Conservation (phyloP, 306 rosid species). For the Trifolium dubium region DNA sequence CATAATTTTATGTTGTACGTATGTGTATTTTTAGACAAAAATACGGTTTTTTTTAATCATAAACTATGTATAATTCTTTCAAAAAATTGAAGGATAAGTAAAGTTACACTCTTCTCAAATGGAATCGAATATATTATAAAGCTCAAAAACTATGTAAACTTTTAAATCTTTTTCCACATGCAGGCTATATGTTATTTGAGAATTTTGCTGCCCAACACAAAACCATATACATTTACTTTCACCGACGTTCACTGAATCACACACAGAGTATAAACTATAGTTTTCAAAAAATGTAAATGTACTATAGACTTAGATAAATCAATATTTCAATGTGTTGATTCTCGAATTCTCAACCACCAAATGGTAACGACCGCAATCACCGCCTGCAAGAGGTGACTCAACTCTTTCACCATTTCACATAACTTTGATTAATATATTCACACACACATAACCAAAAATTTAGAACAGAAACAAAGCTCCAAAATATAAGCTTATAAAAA, state of each 20-base stretch:
- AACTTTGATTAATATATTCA: background rate
- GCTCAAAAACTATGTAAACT: background rate
- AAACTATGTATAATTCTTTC: no score
- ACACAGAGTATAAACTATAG: background rate
- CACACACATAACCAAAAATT: background rate
- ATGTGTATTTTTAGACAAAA: no score
- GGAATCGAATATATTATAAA: background rate
- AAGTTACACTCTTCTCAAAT: no score
- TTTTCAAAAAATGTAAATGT: no score
- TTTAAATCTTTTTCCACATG: constrained; percentile 8
- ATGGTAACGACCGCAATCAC: constrained; percentile 46
- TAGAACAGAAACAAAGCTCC: background rate
- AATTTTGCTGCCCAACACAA: no score
- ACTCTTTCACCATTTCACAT: constrained; percentile 16
- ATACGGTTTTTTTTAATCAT: no score
- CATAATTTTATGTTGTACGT: no score
- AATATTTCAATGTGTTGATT: background rate
- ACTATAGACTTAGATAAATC: background rate
- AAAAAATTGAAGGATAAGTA: no score
- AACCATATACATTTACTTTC: background rate
- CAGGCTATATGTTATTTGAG: background rate
- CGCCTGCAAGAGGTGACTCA: constrained; percentile 31
- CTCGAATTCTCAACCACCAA: constrained; percentile 10
- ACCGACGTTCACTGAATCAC: background rate
- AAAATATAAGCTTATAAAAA: no score